Conservation (phyloP, 2,329 filamentous ascomycete genomes). For the Colletotrichum lentis region DNA sequence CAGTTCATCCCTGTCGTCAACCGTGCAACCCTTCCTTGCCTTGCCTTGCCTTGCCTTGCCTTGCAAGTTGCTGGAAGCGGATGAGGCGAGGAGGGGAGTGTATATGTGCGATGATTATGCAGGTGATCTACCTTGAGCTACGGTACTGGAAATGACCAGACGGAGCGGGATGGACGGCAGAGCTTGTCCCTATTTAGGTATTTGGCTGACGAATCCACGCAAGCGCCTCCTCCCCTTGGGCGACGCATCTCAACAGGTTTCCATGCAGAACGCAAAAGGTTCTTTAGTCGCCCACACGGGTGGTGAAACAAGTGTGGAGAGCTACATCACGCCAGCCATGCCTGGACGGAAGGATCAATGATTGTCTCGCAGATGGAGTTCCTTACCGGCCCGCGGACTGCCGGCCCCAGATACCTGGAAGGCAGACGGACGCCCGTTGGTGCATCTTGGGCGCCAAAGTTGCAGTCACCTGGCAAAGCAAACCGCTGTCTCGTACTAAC, state of each 20-base stretch:
- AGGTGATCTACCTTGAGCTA: slow-evolving; percentile 1
- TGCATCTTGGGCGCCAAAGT: neutral
- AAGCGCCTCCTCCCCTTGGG: neutral
- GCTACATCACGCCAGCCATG: neutral
- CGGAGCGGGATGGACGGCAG: neutral
- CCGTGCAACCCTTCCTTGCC: slow-evolving; percentile 3
- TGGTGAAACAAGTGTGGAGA: slow-evolving; percentile 20
- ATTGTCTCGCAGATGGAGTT: neutral
- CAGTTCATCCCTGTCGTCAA: slow-evolving; percentile 19
- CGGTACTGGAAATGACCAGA: slow-evolving; percentile 12
- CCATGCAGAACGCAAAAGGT: neutral
- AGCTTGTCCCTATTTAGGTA: slow-evolving; percentile 17
- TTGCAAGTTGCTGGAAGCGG: too few species aligned
- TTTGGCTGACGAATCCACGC: slow-evolving; percentile 18
- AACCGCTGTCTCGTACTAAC: slow-evolving; percentile 1
- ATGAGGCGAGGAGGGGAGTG: slow-evolving; percentile 13
- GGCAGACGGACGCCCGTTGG: neutral
- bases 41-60: neutral
- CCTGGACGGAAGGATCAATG: neutral
- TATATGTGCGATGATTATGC: slow-evolving; percentile 2
- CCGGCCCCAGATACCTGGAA: neutral
- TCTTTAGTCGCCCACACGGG: slow-evolving; percentile 2
- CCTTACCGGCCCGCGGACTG: neutral
- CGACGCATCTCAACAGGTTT: slow-evolving; percentile 18
- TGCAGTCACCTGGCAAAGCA: slow-evolving; percentile 10